Conservation (phyloP, 176 grass and related monocot genomes). For the Eleusine coracana region DNA sequence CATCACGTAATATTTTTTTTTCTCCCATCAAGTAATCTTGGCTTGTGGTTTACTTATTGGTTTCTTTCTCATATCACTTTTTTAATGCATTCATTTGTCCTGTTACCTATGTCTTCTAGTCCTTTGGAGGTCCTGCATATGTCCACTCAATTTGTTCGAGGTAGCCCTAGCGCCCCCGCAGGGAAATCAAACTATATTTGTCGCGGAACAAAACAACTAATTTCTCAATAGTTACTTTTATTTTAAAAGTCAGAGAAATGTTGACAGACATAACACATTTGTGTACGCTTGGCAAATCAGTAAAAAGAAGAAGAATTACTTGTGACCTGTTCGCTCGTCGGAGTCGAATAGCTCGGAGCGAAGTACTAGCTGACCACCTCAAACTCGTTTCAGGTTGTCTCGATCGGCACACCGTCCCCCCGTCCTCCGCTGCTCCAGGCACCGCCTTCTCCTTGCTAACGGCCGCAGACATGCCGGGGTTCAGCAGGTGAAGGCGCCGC, state of each 20-base stretch:
- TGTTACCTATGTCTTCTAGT: background rate
- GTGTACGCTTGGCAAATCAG: background rate
- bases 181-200: background rate
- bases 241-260: background rate
- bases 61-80: background rate
- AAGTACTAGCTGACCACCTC: background rate
- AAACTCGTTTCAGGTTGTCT: background rate
- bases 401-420: background rate
- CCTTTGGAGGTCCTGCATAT: background rate
- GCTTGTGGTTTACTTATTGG: slow-evolving; percentile 3
- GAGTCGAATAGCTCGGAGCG: background rate
- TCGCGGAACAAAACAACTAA: background rate
- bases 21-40: slow-evolving; percentile 15
- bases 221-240: background rate
- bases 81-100: background rate
- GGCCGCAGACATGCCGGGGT: background rate
- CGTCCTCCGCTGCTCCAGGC: background rate
- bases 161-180: background rate
- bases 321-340: background rate
- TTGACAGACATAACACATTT: background rate
- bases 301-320: background rate
- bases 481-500: background rate
- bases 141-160: background rate
- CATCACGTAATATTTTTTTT: slow-evolving; percentile 10
- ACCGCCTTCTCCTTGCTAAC: background rate